phyloP scores from a whole-genome alignment of 192 early-diverging fungal species.

The Backusella mclennaniae region DNA sequence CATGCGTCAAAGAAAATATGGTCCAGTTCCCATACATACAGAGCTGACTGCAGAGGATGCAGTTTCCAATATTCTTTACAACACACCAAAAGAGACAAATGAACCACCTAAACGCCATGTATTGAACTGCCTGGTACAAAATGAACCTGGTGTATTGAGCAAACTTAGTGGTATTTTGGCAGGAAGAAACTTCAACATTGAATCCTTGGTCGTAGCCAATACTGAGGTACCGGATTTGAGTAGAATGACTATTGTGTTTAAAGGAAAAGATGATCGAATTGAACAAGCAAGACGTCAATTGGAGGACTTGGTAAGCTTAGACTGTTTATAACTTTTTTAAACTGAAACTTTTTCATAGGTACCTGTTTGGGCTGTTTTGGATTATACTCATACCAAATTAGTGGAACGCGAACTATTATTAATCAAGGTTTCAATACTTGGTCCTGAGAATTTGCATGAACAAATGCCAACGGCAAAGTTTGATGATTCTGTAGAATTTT shows the following conservation, averaged over 20 bases:
- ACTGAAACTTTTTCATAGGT: constrained; percentile 32
- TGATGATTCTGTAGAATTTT: constrained; percentile 30
- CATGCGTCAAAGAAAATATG: constrained; percentile 15
- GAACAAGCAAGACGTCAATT: constrained; percentile 93
- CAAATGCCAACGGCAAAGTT: constrained; percentile 36
- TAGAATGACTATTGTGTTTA: constrained; percentile 93
- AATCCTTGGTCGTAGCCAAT: constrained; percentile 92
- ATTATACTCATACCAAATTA: constrained; percentile 85
- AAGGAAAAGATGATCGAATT: constrained; percentile 74
- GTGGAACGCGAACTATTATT: constrained; percentile 92
- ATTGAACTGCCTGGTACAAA: constrained; percentile 92
- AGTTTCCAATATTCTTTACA: constrained; percentile 95
- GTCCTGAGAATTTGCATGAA: constrained; percentile 58
- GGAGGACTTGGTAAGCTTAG: constrained; percentile 79
- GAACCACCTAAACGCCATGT: constrained; percentile 76
- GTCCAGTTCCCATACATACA: constrained; percentile 20
- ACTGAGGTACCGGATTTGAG: constrained; percentile 91
- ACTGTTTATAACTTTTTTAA: no score
- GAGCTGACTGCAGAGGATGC: constrained; percentile 86
- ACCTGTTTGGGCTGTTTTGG: constrained; percentile 95
- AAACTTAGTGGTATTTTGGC: constrained; percentile 86
- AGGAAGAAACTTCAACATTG: constrained; percentile 94
- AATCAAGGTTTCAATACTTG: constrained; percentile 85
- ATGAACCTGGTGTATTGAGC: constrained; percentile 82
- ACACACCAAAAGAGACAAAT: constrained; percentile 61